A percentile compares a stretch with the other conserved stretches of the same genome.
phyloP scores from a whole-genome alignment of 23 red algal genomes.

The Gracilariopsis chorda region DNA sequence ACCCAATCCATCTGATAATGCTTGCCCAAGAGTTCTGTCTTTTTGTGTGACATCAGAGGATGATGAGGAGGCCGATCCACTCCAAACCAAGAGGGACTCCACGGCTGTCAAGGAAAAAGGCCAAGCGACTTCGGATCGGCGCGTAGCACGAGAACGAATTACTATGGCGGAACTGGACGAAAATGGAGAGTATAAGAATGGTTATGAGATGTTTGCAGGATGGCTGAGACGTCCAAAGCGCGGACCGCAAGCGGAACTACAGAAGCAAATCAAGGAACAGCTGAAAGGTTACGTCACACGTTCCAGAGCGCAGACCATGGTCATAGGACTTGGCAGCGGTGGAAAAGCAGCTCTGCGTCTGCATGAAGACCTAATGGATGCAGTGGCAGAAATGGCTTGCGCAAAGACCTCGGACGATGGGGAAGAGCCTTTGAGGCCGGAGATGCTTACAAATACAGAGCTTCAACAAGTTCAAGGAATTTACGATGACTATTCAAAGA shows the following conservation, averaged over 20 bases:
- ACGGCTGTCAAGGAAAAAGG: not conserved
- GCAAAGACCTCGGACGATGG: not conserved
- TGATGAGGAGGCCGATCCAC: slow-evolving; percentile 66
- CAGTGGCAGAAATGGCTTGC: slow-evolving; percentile 39
- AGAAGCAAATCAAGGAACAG: slow-evolving; percentile 21
- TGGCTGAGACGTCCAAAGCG: slow-evolving; percentile 33
- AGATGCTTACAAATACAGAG: slow-evolving; percentile 5
- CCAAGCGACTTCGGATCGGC: not conserved
- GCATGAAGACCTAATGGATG: slow-evolving; percentile 46
- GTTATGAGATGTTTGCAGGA: slow-evolving; percentile 38
- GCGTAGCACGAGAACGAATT: slow-evolving; percentile 5
- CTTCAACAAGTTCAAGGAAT: slow-evolving; percentile 20
- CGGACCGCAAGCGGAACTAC: slow-evolving; percentile 20
- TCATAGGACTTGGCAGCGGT: slow-evolving; percentile 74
- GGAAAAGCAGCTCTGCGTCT: slow-evolving; percentile 46
- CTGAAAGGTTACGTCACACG: slow-evolving; percentile 27
- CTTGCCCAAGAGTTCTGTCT: slow-evolving; percentile 51
- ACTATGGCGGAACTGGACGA: slow-evolving; percentile 48
- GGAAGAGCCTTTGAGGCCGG: slow-evolving; percentile 23
- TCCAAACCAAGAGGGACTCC: slow-evolving; percentile 36
- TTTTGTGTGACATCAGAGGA: slow-evolving; percentile 62
- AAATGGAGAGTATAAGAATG: slow-evolving; percentile 48
- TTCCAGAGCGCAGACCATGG: slow-evolving; percentile 50
- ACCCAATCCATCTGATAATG: slow-evolving; percentile 20
- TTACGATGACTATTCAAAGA: not conserved